Evolutionary conservation across 352 stramenopile species (phyloP).

Genomic region (Globisporangium rhizosaccharum): DNA sequence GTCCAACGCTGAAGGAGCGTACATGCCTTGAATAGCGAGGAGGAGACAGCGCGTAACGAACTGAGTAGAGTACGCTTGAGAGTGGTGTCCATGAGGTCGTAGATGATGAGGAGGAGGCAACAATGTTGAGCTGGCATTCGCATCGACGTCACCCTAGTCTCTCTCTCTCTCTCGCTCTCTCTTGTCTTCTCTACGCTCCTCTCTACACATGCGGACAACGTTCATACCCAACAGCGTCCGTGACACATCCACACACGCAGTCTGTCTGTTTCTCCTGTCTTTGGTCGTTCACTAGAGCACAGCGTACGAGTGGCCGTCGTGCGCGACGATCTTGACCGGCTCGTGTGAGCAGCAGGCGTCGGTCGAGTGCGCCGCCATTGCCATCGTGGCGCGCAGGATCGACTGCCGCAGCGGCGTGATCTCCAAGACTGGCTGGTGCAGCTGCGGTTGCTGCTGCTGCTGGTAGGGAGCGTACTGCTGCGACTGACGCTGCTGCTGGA

Average conservation of each 20-base stretch:
- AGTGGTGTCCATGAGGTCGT: too few relatives aligned
- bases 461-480: neutral
- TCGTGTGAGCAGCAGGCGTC: constrained; percentile 9
- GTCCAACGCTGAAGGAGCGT: too few relatives aligned
- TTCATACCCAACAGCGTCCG: too few relatives aligned
- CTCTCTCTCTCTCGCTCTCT: too few relatives aligned
- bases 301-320: constrained; percentile 16
- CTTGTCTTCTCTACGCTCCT: too few relatives aligned
- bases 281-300: constrained; percentile 2
- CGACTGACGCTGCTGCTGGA: neutral
- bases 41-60: too few relatives aligned
- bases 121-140: too few relatives aligned
- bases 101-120: too few relatives aligned
- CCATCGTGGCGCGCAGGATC: constrained; percentile 6
- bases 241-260: neutral
- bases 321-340: constrained; percentile 12
- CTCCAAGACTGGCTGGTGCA: constrained; percentile 4
- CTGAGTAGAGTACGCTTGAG: too few relatives aligned
- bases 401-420: neutral
- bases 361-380: constrained; percentile 16
- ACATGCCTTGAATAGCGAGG: too few relatives aligned
- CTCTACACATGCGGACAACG: neutral
- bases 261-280: too few relatives aligned
- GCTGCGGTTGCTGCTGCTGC: constrained; percentile 4
- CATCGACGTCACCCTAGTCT: too few relatives aligned